These are phyloP conservation scores for Chamaenerion angustifolium DNA, from an alignment of 345 rosid species.

Conservation along the genomic window DNA sequence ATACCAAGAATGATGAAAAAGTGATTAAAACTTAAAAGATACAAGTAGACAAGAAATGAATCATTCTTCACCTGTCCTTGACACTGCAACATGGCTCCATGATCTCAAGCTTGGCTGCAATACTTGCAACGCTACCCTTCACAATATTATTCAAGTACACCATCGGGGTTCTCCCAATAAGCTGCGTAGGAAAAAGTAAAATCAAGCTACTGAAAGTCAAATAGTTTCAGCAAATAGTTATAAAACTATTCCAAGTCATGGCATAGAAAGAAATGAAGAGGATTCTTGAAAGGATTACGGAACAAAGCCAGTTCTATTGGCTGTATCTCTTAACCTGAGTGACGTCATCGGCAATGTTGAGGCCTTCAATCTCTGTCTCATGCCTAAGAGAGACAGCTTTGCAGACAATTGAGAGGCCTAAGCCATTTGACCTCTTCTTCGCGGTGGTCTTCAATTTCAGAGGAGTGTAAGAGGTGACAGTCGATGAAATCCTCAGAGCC, in stretches of 20 bases:
- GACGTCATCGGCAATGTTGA: conserved; percentile 75
- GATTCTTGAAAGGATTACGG: no score
- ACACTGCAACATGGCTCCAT: conserved; percentile 91
- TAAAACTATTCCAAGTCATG: no score
- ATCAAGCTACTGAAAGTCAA: no score
- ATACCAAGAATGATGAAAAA: no score
- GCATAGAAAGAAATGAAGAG: no score
- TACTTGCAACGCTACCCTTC: conserved; percentile 59
- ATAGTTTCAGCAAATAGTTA: no score
- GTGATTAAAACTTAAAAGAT: background rate
- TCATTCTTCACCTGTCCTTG: conserved; percentile 50
- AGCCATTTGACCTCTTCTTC: background rate
- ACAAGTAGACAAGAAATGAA: background rate
- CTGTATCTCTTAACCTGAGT: conserved; percentile 31
- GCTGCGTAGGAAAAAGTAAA: conserved; percentile 19
- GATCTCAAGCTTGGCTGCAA: conserved; percentile 90
- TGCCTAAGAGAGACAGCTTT: conserved; percentile 54
- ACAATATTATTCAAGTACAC: conserved; percentile 80
- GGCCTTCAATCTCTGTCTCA: conserved; percentile 39
- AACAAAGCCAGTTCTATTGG: no score
- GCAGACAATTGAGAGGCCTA: conserved; percentile 35
- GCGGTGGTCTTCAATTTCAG: background rate
- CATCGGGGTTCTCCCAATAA: conserved; percentile 93
- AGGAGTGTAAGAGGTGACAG: background rate
- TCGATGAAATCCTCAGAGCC: no score